Conservation (phyloP, 257 asterid species). For the Ajuga chamaepitys region DNA sequence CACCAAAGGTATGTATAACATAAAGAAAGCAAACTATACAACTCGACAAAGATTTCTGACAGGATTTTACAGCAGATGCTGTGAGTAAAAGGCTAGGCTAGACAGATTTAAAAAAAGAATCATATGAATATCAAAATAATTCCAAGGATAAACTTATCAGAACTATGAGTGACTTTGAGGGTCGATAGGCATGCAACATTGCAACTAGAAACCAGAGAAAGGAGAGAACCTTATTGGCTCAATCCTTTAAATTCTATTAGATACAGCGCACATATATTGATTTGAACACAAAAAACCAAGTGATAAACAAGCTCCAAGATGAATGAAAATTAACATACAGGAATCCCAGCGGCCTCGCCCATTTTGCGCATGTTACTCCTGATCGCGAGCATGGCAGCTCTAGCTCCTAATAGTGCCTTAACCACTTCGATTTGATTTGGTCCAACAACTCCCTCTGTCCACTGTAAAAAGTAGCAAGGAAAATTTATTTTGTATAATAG, state of each 20-base stretch:
- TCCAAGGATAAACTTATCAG: background rate
- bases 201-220: background rate
- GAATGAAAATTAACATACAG: slow-evolving; percentile 43
- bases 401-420: slow-evolving; percentile 75
- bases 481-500: background rate
- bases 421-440: slow-evolving; percentile 46
- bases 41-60: background rate
- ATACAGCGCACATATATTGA: background rate
- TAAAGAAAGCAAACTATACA: background rate
- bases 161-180: background rate
- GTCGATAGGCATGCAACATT: background rate
- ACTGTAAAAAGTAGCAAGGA: slow-evolving; percentile 31
- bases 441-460: slow-evolving; percentile 50
- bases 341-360: slow-evolving; percentile 96
- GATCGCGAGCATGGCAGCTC: slow-evolving; percentile 82
- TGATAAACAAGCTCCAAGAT: background rate
- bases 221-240: background rate
- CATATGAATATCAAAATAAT: background rate
- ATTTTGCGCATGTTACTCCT: slow-evolving; percentile 76
- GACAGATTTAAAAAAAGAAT: background rate
- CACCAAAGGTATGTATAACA: background rate
- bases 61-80: too few relatives aligned
- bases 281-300: background rate
- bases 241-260: background rate
- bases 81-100: too few relatives aligned